These are phyloP conservation scores for Trichoderma citrinoviride DNA, from an alignment of 2,329 filamentous ascomycete species.

Conservation along the genomic window DNA sequence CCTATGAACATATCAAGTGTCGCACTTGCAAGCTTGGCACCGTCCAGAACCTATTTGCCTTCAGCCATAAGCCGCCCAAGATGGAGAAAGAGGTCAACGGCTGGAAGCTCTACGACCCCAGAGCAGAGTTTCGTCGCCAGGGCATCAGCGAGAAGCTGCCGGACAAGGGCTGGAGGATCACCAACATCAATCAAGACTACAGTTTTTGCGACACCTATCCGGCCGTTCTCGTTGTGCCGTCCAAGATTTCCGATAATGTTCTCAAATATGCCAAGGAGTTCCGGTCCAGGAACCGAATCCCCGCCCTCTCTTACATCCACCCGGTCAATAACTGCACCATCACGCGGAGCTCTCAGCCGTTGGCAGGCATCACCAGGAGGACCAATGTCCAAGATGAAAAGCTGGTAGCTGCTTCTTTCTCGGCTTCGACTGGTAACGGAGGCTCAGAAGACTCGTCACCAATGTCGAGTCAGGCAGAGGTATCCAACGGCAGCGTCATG, in stretches of 20 bases:
- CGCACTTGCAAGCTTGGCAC: conserved; percentile 79
- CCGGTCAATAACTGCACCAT: conserved; percentile 96
- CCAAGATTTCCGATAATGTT: conserved; percentile 91
- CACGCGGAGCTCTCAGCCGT: conserved; percentile 87
- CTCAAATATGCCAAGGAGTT: conserved; percentile 90
- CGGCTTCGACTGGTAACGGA: conserved; percentile 32
- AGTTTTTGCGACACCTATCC: conserved; percentile 92
- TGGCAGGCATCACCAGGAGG: conserved; percentile 81
- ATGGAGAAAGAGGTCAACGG: conserved; percentile 73
- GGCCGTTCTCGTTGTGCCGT: conserved; percentile 76
- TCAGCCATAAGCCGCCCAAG: conserved; percentile 73
- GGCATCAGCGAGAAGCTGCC: conserved; percentile 79
- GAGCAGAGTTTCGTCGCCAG: conserved; percentile 80
- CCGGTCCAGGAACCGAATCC: conserved; percentile 84
- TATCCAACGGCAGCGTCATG: conserved; percentile 35
- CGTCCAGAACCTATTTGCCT: conserved; percentile 89
- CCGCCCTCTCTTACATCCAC: conserved; percentile 90
- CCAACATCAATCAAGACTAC: conserved; percentile 86
- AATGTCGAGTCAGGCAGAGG: conserved; percentile 50
- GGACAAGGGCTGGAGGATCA: conserved; percentile 83
- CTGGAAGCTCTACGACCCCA: conserved; percentile 82
- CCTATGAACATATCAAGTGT: conserved; percentile 79
- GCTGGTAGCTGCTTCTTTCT: conserved; percentile 88
- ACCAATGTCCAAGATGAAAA: conserved; percentile 95
- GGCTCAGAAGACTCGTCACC: conserved; percentile 37